Conservation (phyloP, 805 yeast genomes). For the Zygoascus tannicola region DNA sequence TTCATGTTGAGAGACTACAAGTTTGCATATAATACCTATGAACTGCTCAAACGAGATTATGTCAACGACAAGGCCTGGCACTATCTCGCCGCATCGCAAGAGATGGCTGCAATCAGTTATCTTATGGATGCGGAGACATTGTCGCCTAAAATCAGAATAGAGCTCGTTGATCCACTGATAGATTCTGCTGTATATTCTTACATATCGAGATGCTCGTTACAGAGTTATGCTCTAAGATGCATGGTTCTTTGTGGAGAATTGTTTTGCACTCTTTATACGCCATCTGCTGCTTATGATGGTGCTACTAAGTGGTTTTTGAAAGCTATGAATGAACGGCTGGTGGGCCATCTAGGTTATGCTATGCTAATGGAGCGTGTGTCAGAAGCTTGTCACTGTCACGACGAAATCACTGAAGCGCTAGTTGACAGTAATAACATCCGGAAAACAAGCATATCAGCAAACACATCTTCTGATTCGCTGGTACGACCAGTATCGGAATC, state of each 20-base stretch:
- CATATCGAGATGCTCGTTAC: slow-evolving; percentile 58
- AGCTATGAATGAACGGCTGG: slow-evolving; percentile 32
- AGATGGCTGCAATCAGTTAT: slow-evolving; percentile 70
- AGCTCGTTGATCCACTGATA: slow-evolving; percentile 48
- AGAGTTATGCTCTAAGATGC: slow-evolving; percentile 62
- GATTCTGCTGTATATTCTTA: slow-evolving; percentile 72
- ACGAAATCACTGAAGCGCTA: slow-evolving; percentile 10
- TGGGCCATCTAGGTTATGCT: slow-evolving; percentile 37
- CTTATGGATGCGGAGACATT: slow-evolving; percentile 40
- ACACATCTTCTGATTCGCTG: slow-evolving; percentile 13
- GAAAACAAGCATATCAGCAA: slow-evolving; percentile 31
- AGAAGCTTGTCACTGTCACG: slow-evolving; percentile 37
- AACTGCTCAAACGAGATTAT: slow-evolving; percentile 68
- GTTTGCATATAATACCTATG: slow-evolving; percentile 76
- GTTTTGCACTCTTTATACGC: slow-evolving; percentile 37
- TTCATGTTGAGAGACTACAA: slow-evolving; percentile 85
- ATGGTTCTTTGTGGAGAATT: slow-evolving; percentile 61
- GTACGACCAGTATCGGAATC: not conserved
- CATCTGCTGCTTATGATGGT: slow-evolving; percentile 35
- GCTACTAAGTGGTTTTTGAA: slow-evolving; percentile 40
- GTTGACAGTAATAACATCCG: slow-evolving; percentile 12
- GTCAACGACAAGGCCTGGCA: slow-evolving; percentile 70
- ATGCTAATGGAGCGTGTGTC: slow-evolving; percentile 46
- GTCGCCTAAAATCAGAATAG: slow-evolving; percentile 41
- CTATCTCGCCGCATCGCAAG: slow-evolving; percentile 76